Conservation (phyloP, 2,329 filamentous ascomycete species). For the Arthrobotrys musiformis region DNA sequence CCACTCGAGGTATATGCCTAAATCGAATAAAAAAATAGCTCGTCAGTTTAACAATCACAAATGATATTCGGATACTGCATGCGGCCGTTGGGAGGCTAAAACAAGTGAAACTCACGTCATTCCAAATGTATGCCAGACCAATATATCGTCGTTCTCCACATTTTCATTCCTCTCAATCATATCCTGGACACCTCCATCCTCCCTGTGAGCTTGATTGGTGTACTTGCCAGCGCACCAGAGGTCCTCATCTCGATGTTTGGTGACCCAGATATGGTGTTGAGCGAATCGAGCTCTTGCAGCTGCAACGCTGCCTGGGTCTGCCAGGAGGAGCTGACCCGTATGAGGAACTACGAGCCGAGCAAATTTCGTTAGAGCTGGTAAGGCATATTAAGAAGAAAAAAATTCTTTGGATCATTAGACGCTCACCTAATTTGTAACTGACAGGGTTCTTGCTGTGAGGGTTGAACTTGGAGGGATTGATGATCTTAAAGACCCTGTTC, state of each 20-base stretch:
- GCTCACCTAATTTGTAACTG: conserved; percentile 69
- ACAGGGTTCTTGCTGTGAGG: conserved; percentile 68
- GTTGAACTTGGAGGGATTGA: conserved; percentile 67
- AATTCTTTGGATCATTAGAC: conserved; percentile 60
- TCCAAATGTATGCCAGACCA: conserved; percentile 68
- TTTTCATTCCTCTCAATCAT: conserved; percentile 64
- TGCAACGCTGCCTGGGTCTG: conserved; percentile 48
- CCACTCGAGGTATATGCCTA: conserved; percentile 55
- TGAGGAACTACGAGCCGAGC: conserved; percentile 53
- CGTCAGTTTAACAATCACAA: conserved; percentile 43
- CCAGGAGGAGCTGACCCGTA: conserved; percentile 55
- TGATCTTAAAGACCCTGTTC: conserved; percentile 71
- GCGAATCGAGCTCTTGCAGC: conserved; percentile 52
- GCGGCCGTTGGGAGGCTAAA: conserved; percentile 21
- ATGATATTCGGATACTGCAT: conserved; percentile 28
- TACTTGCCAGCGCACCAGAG: conserved; percentile 69
- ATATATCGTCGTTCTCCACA: conserved; percentile 67
- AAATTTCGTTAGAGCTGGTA: conserved; percentile 40
- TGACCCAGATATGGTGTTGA: conserved; percentile 62
- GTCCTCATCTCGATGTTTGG: conserved; percentile 68
- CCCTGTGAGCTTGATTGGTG: conserved; percentile 68
- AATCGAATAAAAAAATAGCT: conserved; percentile 19
- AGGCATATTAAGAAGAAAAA: conserved; percentile 2
- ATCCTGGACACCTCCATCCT: conserved; percentile 67
- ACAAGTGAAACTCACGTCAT: conserved; percentile 72